Base-by-base conservation (phyloP, 352 stramenopile species). In the Phytopythium kandeliae region DNA sequence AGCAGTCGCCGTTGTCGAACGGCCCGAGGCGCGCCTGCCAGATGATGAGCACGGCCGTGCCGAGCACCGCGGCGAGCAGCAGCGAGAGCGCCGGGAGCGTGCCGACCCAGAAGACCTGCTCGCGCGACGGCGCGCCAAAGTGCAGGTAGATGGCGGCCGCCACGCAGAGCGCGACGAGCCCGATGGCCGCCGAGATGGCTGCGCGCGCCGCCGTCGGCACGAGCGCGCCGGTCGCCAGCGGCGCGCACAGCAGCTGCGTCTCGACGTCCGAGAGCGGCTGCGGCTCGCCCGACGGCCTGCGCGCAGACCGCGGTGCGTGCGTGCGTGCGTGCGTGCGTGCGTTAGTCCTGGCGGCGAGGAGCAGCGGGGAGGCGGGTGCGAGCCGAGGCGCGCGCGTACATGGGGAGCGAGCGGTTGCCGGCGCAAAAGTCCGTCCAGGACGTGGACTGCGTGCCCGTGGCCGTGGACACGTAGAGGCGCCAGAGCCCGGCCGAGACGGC, bases 1-100 rank as follows among this genome's bases (percentile, higher is more conserved):
- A 83, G 58, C 78, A 87, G 63, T 92, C 78, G 30, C 81, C 77
- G 43, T 89, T 86, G 60, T 89, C 63, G 38, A 84, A 84, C 28
- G 58, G 50, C 13, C 68, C 56, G 48, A 72, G 79, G 56, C 71
- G 64, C 22, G 54, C 49, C 51, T 88, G 74, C 81, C 78, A 89
- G n/a, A 89, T 13, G 9, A 74, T 45, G 30, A 89, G 60, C 31
- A 61, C 62, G 5, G 65, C 40, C 7, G 66, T 78, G 24, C 63
- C 57, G 19, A 89, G 47, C 13, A 86, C 63, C 15, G 58, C 78
- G 25, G 71, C 65, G 25, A 44, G 33, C 26, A 89, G 67, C 17
- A 92, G 70, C 54, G 67, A 58, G 55, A 79, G 59, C 1, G 71
- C 65, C 0, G 81, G 81, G 24, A 89, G 34, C 21, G 67, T 65